These are phyloP conservation scores for Verticillium nubilum DNA, from an alignment of 2,329 filamentous ascomycete genomes.

Conservation along the genomic window DNA sequence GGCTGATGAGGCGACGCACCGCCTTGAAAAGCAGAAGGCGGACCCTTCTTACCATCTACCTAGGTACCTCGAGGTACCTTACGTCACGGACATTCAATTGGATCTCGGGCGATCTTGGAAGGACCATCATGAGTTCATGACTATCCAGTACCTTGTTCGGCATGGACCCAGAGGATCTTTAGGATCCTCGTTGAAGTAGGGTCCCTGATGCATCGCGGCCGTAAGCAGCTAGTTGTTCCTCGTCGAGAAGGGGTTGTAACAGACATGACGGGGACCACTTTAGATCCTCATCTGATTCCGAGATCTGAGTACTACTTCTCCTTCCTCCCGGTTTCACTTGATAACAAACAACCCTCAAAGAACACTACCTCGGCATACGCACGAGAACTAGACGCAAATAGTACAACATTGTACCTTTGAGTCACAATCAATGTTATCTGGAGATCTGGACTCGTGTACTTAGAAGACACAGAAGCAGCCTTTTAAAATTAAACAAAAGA, in stretches of 20 bases:
- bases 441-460: no score
- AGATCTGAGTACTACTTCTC: neutral
- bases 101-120: neutral
- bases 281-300: neutral
- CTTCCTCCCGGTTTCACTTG: no score
- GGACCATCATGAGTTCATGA: neutral
- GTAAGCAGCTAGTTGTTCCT: neutral
- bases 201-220: neutral
- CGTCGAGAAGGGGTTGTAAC: neutral
- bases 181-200: neutral
- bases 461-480: neutral
- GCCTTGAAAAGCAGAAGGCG: neutral
- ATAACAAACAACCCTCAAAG: no score
- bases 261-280: neutral
- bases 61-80: no score
- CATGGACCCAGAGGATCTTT: neutral
- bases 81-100: neutral
- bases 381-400: no score
- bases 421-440: neutral
- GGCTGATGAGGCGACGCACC: neutral
- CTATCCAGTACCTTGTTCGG: neutral
- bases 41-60: no score
- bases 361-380: no score
- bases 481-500: conserved; percentile 1
- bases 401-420: no score